Percentiles rank a stretch among this genome's conserved stretches.
Evolutionary conservation across 164 flowering plant species (phyloP).

Genomic region (Annona cherimola): DNA sequence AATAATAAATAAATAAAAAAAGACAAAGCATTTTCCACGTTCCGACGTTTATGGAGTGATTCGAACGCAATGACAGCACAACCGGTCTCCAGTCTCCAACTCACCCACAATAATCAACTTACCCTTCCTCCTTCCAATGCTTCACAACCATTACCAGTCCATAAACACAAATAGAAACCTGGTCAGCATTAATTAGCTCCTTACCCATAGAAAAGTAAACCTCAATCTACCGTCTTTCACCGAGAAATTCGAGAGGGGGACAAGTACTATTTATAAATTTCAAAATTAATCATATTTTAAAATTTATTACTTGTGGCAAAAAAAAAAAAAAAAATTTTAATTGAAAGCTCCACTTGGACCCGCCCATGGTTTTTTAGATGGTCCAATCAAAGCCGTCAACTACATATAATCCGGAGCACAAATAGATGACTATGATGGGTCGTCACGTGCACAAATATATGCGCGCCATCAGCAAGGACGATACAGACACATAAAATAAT

Average conservation of each 20-base stretch:
- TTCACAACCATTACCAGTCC: neutral
- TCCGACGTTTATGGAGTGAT: conserved; percentile 11
- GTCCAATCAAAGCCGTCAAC: neutral
- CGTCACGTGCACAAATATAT: neutral
- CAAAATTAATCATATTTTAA: no score
- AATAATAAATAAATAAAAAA: neutral
- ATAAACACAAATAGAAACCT: neutral
- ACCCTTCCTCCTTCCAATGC: neutral
- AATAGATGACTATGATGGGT: neutral
- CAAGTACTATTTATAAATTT: no score
- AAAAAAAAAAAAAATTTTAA: no score
- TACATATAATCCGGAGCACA: neutral
- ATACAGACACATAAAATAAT: neutral
- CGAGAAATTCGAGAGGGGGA: no score
- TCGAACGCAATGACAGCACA: neutral
- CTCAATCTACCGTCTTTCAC: neutral
- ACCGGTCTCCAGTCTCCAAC: neutral
- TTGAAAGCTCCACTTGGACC: no score
- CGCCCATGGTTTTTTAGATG: no score
- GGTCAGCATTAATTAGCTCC: neutral
- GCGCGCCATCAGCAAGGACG: neutral
- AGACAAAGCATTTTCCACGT: conserved; percentile 6
- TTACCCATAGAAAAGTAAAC: neutral
- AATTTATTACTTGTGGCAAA: no score
- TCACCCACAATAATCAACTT: neutral